Conservation (phyloP, 805 yeast species). For the Yamadazyma takamatsuzukensis region DNA sequence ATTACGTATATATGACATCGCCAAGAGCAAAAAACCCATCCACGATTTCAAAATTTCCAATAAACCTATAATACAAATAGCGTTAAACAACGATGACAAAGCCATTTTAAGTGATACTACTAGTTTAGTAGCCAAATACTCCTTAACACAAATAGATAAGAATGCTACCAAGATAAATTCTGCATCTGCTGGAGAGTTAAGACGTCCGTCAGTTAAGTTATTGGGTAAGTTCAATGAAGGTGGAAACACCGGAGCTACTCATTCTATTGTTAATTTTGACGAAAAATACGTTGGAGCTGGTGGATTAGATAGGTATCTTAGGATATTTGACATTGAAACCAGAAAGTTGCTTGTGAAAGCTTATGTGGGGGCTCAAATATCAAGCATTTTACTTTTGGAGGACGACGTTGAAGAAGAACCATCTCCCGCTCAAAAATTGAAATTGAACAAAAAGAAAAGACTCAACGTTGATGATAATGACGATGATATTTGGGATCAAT, state of each 20-base stretch:
- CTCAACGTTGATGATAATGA: conserved; percentile 20
- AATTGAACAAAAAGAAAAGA: conserved; percentile 21
- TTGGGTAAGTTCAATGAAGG: conserved; percentile 59
- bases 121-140: conserved; percentile 55
- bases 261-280: conserved; percentile 52
- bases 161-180: conserved; percentile 34
- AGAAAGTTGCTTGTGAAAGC: conserved; percentile 67
- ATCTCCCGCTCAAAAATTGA: conserved; percentile 6
- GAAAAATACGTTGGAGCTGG: conserved; percentile 62
- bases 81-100: conserved; percentile 32
- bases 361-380: conserved; percentile 70
- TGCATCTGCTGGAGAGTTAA: conserved; percentile 45
- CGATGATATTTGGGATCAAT: conserved; percentile 37
- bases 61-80: conserved; percentile 48
- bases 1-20: conserved; percentile 67
- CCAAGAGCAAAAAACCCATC: conserved; percentile 65
- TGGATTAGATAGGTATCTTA: conserved; percentile 81
- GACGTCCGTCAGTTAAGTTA: conserved; percentile 45
- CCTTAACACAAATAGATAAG: conserved; percentile 31
- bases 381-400: conserved; percentile 43
- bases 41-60: conserved; percentile 51
- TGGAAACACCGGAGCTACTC: conserved; percentile 64
- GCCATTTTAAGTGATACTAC: conserved; percentile 73
- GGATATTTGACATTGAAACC: conserved; percentile 64
- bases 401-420: conserved; percentile 29